Percentiles rank a stretch among this genome's conserved stretches.
These are phyloP conservation scores for Fusarium redolens DNA, from an alignment of 2,329 filamentous ascomycete species.

Conservation along the genomic window DNA sequence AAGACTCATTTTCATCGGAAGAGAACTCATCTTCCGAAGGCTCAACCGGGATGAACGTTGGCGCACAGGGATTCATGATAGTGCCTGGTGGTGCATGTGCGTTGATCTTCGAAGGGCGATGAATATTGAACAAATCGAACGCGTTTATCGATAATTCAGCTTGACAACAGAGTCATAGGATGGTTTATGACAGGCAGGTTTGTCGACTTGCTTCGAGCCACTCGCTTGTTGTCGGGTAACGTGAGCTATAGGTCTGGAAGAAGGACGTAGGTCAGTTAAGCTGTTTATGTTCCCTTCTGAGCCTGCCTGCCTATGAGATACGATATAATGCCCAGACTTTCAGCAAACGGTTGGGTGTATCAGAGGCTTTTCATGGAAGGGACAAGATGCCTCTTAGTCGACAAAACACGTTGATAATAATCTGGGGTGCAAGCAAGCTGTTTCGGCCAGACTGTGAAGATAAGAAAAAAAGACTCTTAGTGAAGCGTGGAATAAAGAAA, in stretches of 20 bases:
- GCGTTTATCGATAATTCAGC: not conserved
- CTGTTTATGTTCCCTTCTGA: not conserved
- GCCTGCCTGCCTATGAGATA: not conserved
- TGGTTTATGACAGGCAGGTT: not conserved
- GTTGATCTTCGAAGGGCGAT: not conserved
- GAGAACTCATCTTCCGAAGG: constrained; percentile 4
- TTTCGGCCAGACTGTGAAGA: not conserved
- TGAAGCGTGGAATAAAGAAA: constrained; percentile 14
- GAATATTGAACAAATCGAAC: not conserved
- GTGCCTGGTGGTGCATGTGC: not conserved
- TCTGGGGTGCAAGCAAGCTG: not conserved
- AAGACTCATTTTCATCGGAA: not conserved
- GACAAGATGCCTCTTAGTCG: not conserved
- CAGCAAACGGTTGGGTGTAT: not conserved
- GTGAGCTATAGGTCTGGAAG: not conserved
- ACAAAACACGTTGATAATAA: not conserved
- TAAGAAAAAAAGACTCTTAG: not conserved
- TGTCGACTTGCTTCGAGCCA: not conserved
- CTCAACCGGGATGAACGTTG: constrained; percentile 41
- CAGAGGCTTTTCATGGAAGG: not conserved
- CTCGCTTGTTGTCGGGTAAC: not conserved
- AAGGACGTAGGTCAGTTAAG: not conserved
- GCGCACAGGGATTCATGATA: constrained; percentile 47
- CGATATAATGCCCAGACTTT: not conserved
- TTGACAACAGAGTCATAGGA: not conserved